These are phyloP conservation scores for Collybiopsis confluens DNA, from an alignment of 768 basidiomycete genomes.

Conservation along the genomic window DNA sequence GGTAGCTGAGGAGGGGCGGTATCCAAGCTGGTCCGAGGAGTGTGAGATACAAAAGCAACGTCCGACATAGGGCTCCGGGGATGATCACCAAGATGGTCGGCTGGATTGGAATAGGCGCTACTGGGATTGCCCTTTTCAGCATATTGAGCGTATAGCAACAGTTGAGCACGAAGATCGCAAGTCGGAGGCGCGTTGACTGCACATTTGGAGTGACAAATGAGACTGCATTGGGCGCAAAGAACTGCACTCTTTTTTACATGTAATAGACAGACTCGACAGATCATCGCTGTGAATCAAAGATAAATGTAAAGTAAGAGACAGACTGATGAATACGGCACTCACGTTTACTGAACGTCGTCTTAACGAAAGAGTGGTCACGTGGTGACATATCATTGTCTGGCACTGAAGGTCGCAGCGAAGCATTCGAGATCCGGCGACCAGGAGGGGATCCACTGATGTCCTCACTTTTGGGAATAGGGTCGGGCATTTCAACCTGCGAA, in stretches of 20 bases:
- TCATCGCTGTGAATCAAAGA: conserved; percentile 55
- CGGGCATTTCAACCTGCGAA: conserved; percentile 41
- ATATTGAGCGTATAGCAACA: conserved; percentile 75
- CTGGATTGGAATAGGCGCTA: conserved; percentile 49
- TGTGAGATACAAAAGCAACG: conserved; percentile 44
- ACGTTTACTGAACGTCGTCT: conserved; percentile 93
- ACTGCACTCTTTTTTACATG: conserved; percentile 84
- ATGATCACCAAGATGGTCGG: conserved; percentile 39
- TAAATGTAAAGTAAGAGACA: not conserved
- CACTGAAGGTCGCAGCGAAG: conserved; percentile 32
- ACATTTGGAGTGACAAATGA: conserved; percentile 84
- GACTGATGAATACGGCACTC: conserved; percentile 26
- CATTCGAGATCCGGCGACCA: conserved; percentile 34
- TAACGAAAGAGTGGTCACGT: conserved; percentile 80
- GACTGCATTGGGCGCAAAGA: conserved; percentile 83
- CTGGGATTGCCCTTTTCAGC: conserved; percentile 61
- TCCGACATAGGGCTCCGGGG: conserved; percentile 53
- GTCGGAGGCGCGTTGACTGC: conserved; percentile 68
- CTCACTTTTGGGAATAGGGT: conserved; percentile 35
- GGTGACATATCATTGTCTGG: conserved; percentile 52
- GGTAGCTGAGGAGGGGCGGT: conserved; percentile 28
- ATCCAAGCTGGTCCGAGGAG: conserved; percentile 48
- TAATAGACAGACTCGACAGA: conserved; percentile 77
- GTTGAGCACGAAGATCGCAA: conserved; percentile 77
- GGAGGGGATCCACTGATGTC: conserved; percentile 33